phyloP scores from a whole-genome alignment of 768 basidiomycete species.

The Tricholomella constricta region DNA sequence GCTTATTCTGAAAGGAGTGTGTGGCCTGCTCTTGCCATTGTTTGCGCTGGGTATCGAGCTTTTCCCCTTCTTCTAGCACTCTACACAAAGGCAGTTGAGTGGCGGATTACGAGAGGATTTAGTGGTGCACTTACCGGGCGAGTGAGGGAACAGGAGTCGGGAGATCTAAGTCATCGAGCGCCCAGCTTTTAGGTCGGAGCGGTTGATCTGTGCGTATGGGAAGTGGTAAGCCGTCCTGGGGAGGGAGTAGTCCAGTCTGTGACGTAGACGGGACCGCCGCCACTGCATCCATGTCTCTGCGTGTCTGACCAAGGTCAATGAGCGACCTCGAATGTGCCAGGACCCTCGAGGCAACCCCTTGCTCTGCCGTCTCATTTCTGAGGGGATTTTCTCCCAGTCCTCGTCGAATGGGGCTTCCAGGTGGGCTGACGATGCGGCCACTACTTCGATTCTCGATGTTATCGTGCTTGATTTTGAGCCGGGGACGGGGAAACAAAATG shows the following conservation, averaged over 20 bases:
- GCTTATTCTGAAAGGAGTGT: conserved; percentile 65
- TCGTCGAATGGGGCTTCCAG: conserved; percentile 41
- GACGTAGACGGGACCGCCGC: not conserved
- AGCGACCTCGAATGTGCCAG: conserved; percentile 51
- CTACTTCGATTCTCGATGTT: conserved; percentile 16
- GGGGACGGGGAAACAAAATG: conserved; percentile 72
- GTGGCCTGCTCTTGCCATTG: conserved; percentile 68
- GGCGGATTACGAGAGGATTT: not conserved
- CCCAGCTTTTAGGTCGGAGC: conserved; percentile 58
- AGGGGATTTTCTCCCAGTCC: conserved; percentile 9
- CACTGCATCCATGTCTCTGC: not conserved
- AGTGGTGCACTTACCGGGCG: conserved; percentile 37
- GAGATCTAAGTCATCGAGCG: conserved; percentile 58
- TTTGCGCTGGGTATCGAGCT: conserved; percentile 62
- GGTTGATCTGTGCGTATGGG: conserved; percentile 14
- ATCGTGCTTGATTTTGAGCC: conserved; percentile 55
- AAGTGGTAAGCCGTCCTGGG: not conserved
- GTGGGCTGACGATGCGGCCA: conserved; percentile 50
- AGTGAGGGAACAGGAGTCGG: conserved; percentile 65
- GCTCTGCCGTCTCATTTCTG: conserved; percentile 16
- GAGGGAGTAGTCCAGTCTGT: not conserved
- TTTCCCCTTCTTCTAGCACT: conserved; percentile 65
- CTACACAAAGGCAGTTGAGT: conserved; percentile 35
- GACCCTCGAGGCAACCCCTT: conserved; percentile 45
- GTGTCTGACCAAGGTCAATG: conserved; percentile 31